These are phyloP conservation scores for Poa annua DNA, from an alignment of 176 grass and related monocot species.

Conservation along the genomic window DNA sequence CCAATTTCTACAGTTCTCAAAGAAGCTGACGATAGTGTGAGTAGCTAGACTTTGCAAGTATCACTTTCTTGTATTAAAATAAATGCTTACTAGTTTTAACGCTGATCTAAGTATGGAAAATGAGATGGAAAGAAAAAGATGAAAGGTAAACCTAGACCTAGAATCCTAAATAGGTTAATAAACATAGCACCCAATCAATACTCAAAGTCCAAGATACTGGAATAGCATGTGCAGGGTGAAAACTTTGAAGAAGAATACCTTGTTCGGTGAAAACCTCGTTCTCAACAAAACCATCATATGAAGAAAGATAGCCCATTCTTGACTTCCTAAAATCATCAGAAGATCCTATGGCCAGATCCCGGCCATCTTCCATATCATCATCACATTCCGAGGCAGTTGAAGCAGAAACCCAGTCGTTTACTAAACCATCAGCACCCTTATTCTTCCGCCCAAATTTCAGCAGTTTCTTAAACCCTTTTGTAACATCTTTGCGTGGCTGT, in stretches of 20 bases:
- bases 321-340: constrained; percentile 84
- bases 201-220: not conserved
- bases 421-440: constrained; percentile 62
- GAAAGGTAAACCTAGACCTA: not conserved
- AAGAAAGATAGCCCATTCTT: constrained; percentile 71
- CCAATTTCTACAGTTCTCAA: constrained; percentile 17
- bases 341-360: constrained; percentile 56
- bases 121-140: constrained; percentile 7
- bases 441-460: constrained; percentile 97
- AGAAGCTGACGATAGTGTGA: constrained; percentile 29
- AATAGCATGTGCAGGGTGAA: constrained; percentile 33
- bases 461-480: constrained; percentile 94
- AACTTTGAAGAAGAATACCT: constrained; percentile 50
- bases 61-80: constrained; percentile 23
- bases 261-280: constrained; percentile 74
- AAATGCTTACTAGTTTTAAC: not conserved
- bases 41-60: not conserved
- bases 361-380: constrained; percentile 80
- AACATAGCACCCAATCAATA: constrained; percentile 22
- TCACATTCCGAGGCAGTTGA: constrained; percentile 97
- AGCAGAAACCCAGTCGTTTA: constrained; percentile 94
- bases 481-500: constrained; percentile 78
- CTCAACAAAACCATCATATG: constrained; percentile 78
- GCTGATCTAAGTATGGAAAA: constrained; percentile 15
- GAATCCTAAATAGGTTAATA: constrained; percentile 27